phyloP scores from a whole-genome alignment of 306 rosid species.

The Prunus mume region DNA sequence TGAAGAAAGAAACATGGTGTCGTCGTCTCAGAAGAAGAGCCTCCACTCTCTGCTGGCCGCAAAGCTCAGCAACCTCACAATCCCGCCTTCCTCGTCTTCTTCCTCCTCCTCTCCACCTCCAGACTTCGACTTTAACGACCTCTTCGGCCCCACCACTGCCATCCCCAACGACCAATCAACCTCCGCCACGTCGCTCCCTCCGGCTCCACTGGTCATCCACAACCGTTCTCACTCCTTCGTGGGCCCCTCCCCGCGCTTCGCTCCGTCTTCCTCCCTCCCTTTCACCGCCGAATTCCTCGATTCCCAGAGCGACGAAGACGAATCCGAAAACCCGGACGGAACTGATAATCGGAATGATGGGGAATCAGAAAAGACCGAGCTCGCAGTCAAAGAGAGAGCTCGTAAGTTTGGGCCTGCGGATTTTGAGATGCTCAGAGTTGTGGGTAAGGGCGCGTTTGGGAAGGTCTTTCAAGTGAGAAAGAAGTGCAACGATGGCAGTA shows the following conservation, averaged over 20 bases:
- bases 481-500: conserved; percentile 24
- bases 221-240: conserved; percentile 93
- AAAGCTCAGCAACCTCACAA: conserved; percentile 58
- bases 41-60: conserved; percentile 51
- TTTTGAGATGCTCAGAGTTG: conserved; percentile 75
- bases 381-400: conserved; percentile 14
- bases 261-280: conserved; percentile 42
- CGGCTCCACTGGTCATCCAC: conserved; percentile 40
- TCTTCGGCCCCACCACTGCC: conserved; percentile 40
- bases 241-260: conserved; percentile 82
- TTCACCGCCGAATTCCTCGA: conserved; percentile 34
- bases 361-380: conserved; percentile 2
- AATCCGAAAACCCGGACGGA: conserved; percentile 8
- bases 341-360: background rate
- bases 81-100: conserved; percentile 52
- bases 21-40: conserved; percentile 42
- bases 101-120: conserved; percentile 24
- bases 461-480: conserved; percentile 79
- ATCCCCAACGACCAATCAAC: conserved; percentile 27
- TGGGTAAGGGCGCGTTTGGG: conserved; percentile 87
- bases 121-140: conserved; percentile 50
- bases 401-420: conserved; percentile 64
- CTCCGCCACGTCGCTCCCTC: conserved; percentile 31
- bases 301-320: conserved; percentile 41
- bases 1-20: conserved; percentile 38